Conservation (phyloP, 495 filamentous ascomycete species). For the Podospora didyma region DNA sequence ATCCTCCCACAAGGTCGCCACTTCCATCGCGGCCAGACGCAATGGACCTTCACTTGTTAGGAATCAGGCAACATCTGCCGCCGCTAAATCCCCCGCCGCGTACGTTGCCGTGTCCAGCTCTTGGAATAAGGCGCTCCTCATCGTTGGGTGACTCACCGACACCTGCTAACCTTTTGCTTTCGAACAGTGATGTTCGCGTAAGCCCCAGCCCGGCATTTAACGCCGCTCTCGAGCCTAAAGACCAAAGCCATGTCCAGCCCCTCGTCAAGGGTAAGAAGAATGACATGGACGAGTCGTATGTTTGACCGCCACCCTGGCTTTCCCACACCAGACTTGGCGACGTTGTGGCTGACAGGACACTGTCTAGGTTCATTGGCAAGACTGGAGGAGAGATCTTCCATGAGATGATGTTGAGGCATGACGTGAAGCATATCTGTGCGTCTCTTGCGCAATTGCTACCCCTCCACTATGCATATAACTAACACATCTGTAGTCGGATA, state of each 20-base stretch:
- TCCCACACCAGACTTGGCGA: slow-evolving; percentile 2
- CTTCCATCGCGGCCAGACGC: slow-evolving; percentile 24
- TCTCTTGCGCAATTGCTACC: slow-evolving; percentile 22
- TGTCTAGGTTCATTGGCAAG: slow-evolving; percentile 80
- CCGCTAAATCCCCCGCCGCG: slow-evolving; percentile 18
- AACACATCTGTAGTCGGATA: slow-evolving; percentile 54
- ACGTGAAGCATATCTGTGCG: slow-evolving; percentile 88
- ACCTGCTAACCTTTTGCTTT: slow-evolving; percentile 8
- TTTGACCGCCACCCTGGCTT: slow-evolving; percentile 18
- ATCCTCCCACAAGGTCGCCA: slow-evolving; percentile 16
- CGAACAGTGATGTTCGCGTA: slow-evolving; percentile 36
- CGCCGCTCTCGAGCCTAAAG: slow-evolving; percentile 37
- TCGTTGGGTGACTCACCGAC: slow-evolving; percentile 20
- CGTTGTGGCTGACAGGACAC: slow-evolving; percentile 25
- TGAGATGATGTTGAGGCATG: slow-evolving; percentile 95
- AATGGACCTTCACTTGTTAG: slow-evolving; percentile 29
- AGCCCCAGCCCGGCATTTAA: slow-evolving; percentile 72
- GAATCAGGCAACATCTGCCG: slow-evolving; percentile 36
- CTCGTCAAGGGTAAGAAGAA: slow-evolving; percentile 56
- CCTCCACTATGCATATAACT: slow-evolving; percentile 12
- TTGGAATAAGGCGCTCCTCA: background rate
- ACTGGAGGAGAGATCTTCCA: slow-evolving; percentile 97
- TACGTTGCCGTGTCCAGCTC: too few species aligned
- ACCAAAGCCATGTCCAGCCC: slow-evolving; percentile 59
- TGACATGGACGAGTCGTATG: slow-evolving; percentile 74